These are phyloP conservation scores for Apiospora hydei DNA, from an alignment of 2,329 filamentous ascomycete species.

Conservation along the genomic window DNA sequence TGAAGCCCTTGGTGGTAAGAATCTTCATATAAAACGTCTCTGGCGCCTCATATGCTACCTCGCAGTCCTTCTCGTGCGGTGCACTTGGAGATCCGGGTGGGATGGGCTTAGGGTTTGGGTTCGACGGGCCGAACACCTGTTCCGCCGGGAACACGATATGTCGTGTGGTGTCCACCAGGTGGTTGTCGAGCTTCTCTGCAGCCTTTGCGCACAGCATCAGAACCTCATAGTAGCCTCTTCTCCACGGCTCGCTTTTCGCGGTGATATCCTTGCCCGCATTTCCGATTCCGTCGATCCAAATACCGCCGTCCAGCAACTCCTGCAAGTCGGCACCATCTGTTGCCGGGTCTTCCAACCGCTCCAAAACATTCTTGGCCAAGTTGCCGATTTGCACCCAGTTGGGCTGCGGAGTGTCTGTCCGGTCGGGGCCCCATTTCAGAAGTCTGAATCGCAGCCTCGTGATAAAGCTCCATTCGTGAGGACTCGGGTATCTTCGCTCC, in stretches of 20 bases:
- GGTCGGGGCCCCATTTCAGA: slow-evolving; percentile 66
- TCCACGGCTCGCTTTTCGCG: slow-evolving; percentile 82
- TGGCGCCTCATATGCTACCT: slow-evolving; percentile 71
- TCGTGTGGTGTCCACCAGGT: slow-evolving; percentile 73
- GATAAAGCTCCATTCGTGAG: slow-evolving; percentile 79
- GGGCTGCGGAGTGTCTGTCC: slow-evolving; percentile 59
- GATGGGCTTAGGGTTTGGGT: slow-evolving; percentile 78
- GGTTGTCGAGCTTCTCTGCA: slow-evolving; percentile 83
- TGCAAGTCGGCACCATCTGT: slow-evolving; percentile 72
- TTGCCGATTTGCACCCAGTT: slow-evolving; percentile 75
- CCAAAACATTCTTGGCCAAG: slow-evolving; percentile 65
- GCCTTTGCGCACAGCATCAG: slow-evolving; percentile 79
- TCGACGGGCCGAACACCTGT: slow-evolving; percentile 81
- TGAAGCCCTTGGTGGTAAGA: slow-evolving; percentile 81
- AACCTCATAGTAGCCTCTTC: slow-evolving; percentile 83
- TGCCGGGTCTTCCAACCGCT: slow-evolving; percentile 71
- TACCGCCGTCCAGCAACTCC: slow-evolving; percentile 62
- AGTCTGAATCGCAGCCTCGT: slow-evolving; percentile 73
- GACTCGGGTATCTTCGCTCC: slow-evolving; percentile 80
- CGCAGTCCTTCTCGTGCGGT: slow-evolving; percentile 79
- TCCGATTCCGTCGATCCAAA: slow-evolving; percentile 61
- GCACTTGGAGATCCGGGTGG: slow-evolving; percentile 68
- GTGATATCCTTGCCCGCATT: slow-evolving; percentile 70
- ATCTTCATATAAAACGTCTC: slow-evolving; percentile 84
- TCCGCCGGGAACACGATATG: slow-evolving; percentile 74